phyloP scores from a whole-genome alignment of 257 asterid genomes.

The Nyctanthes arbortristis region DNA sequence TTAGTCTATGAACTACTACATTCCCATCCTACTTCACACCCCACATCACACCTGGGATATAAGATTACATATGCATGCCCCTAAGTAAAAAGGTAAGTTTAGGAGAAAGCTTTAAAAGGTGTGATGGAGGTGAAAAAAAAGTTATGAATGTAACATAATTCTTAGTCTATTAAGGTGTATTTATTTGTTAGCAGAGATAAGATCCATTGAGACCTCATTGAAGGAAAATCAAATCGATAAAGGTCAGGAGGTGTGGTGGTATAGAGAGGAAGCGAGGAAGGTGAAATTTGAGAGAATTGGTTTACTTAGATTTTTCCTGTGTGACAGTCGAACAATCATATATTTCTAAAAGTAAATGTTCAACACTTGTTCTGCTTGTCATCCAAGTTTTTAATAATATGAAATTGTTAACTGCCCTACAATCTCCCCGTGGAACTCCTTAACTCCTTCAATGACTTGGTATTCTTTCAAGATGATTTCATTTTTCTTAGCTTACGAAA shows the following conservation, averaged over 20 bases:
- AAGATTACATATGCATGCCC: no score
- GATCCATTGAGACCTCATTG: neutral
- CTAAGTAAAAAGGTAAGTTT: no score
- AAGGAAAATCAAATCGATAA: neutral
- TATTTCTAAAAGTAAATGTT: neutral
- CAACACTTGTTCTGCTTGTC: neutral
- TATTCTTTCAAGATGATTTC: neutral
- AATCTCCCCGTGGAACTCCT: no score
- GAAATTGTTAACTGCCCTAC: neutral
- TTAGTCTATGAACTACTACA: no score
- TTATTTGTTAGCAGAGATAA: neutral
- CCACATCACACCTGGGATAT: no score
- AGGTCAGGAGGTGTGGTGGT: neutral
- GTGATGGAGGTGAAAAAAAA: no score
- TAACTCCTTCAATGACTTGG: neutral
- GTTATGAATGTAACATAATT: no score
- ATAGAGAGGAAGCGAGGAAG: neutral
- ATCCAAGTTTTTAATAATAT: neutral
- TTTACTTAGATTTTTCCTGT: neutral
- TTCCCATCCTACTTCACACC: no score
- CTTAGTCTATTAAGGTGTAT: neutral
- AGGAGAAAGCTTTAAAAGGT: no score
- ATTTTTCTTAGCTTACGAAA: no score
- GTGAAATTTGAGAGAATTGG: neutral
- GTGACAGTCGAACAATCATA: neutral